Conservation (phyloP, 2,329 filamentous ascomycete genomes). For the Beauveria bassiana region DNA sequence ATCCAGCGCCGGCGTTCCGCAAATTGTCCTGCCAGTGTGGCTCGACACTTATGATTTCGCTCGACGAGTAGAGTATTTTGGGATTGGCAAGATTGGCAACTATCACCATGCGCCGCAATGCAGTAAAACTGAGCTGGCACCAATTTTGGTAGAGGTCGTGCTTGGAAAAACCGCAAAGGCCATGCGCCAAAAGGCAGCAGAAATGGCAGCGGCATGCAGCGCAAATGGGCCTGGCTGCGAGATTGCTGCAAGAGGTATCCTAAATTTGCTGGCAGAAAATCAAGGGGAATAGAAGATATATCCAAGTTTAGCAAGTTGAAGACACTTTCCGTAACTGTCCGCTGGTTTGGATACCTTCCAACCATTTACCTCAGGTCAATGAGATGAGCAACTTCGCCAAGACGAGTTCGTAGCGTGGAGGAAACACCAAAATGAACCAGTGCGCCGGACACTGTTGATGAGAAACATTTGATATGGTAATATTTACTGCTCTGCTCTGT, state of each 20-base stretch:
- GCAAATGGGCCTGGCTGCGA: not conserved
- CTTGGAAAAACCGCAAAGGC: not conserved
- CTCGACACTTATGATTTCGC: conserved; percentile 37
- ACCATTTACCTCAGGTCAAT: too few relatives aligned
- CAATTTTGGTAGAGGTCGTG: not conserved
- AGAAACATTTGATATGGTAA: not conserved
- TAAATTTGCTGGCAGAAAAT: not conserved
- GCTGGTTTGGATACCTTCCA: too few relatives aligned
- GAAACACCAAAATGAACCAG: too few relatives aligned
- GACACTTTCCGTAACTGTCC: too few relatives aligned
- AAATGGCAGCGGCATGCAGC: not conserved
- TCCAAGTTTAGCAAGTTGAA: too few relatives aligned
- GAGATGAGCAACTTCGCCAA: too few relatives aligned
- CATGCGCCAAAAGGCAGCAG: not conserved
- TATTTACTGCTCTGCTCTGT: conserved; percentile 1
- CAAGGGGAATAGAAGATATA: not conserved
- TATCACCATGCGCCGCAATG: conserved; percentile 13
- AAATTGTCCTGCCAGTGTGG: conserved; percentile 37
- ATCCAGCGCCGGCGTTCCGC: conserved; percentile 32
- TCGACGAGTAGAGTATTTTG: conserved; percentile 30
- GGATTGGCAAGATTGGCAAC: conserved; percentile 31
- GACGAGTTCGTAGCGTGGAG: too few relatives aligned
- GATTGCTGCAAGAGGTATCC: not conserved
- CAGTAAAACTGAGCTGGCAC: not conserved
- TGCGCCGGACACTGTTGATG: not conserved